Evolutionary conservation across 768 basidiomycete species (phyloP).

Genomic region (Phaeolepiota aurea): DNA sequence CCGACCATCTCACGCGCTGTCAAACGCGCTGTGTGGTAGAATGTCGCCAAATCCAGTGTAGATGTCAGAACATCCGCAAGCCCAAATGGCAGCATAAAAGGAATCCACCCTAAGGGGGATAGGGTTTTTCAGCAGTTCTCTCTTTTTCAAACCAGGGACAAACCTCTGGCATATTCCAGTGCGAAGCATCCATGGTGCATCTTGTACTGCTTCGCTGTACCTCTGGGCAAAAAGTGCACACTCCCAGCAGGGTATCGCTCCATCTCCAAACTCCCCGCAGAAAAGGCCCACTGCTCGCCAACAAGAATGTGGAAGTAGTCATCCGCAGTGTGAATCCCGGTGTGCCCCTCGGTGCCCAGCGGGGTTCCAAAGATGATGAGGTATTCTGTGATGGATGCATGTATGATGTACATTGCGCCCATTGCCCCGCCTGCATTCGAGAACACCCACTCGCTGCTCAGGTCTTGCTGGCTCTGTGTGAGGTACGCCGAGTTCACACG

Average conservation of each 20-base stretch:
- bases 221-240: constrained; percentile 78
- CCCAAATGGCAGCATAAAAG: constrained; percentile 92
- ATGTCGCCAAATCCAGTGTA: constrained; percentile 78
- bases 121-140: too few species aligned
- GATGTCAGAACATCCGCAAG: constrained; percentile 80
- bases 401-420: constrained; percentile 97
- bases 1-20: constrained; percentile 77
- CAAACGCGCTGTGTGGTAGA: constrained; percentile 70
- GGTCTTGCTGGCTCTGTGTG: too few species aligned
- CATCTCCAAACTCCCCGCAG: constrained; percentile 71
- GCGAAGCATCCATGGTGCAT: constrained; percentile 97
- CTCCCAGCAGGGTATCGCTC: constrained; percentile 81
- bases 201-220: constrained; percentile 92
- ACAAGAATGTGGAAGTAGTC: constrained; percentile 96
- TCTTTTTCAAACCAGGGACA: too few species aligned
- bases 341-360: constrained; percentile 93
- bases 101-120: constrained; percentile 81
- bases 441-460: constrained; percentile 85
- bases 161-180: constrained; percentile 90
- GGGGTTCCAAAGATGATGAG: constrained; percentile 95
- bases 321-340: constrained; percentile 90
- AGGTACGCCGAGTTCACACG: constrained; percentile 48
- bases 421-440: constrained; percentile 97
- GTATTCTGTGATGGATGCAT: constrained; percentile 95
- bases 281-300: constrained; percentile 94